phyloP scores from a whole-genome alignment of 2,329 filamentous ascomycete species.

The Venturia aucupariae region DNA sequence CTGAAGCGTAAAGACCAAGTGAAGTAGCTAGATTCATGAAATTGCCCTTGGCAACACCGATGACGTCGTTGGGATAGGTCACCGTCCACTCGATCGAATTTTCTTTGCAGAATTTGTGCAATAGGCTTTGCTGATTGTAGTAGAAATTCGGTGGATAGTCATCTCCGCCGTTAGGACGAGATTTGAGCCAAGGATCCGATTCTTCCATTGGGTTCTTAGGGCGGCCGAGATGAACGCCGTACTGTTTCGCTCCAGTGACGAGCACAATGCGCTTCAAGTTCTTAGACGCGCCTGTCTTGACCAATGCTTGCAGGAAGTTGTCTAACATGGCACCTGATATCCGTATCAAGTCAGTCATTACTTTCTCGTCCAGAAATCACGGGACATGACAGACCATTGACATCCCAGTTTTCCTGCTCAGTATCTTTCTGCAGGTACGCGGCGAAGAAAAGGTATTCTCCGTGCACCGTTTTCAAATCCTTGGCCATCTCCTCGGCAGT shows the following conservation, averaged over 20 bases:
- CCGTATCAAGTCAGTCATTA: not conserved
- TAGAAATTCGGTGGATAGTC: constrained; percentile 39
- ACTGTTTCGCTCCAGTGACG: constrained; percentile 43
- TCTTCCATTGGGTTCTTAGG: constrained; percentile 41
- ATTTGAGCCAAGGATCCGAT: constrained; percentile 36
- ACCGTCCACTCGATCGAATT: constrained; percentile 33
- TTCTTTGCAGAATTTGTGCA: constrained; percentile 26
- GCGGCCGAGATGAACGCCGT: constrained; percentile 43
- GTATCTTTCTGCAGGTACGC: constrained; percentile 33
- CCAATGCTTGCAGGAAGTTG: constrained; percentile 40
- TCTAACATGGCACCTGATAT: constrained; percentile 33
- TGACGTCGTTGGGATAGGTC: constrained; percentile 38
- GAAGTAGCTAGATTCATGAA: constrained; percentile 28
- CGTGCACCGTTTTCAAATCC: constrained; percentile 27
- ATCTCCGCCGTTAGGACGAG: constrained; percentile 16
- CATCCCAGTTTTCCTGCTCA: constrained; percentile 27
- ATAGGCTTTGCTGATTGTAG: constrained; percentile 40
- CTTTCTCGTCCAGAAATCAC: too few relatives aligned
- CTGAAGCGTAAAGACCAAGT: constrained; percentile 23
- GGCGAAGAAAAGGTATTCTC: constrained; percentile 35
- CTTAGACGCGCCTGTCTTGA: constrained; percentile 32
- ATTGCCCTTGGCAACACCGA: constrained; percentile 33
- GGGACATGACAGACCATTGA: constrained; percentile 23
- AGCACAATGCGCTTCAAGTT: constrained; percentile 41
- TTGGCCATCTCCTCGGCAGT: constrained; percentile 29